A percentile compares a stretch with the other conserved stretches of the same genome.
Evolutionary conservation across 257 asterid species (phyloP).

Genomic region (Lithospermum erythrorhizon): DNA sequence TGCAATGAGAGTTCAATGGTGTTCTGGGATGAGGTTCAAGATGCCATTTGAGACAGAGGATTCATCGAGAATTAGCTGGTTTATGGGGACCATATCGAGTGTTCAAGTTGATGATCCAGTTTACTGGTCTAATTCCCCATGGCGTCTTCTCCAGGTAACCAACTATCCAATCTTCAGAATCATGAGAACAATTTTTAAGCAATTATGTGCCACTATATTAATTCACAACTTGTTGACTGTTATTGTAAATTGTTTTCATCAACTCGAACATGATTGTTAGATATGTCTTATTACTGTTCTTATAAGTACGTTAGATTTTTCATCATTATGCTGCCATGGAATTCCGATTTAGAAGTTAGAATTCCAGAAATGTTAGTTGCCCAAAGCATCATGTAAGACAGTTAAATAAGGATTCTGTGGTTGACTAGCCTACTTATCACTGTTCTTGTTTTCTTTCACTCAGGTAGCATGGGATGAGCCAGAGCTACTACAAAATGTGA

Average conservation of each 20-base stretch:
- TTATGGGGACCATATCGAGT: slow-evolving; percentile 63
- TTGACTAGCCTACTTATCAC: slow-evolving; percentile 1
- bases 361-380: not conserved
- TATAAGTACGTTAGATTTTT: not conserved
- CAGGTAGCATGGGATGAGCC: slow-evolving; percentile 84
- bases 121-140: slow-evolving; percentile 77
- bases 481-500: slow-evolving; percentile 68
- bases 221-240: not conserved
- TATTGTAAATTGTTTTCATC: not conserved
- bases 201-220: too few relatives aligned
- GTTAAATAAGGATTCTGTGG: not conserved
- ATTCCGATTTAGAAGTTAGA: not conserved
- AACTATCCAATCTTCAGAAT: not conserved
- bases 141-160: slow-evolving; percentile 76
- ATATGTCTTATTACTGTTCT: not conserved
- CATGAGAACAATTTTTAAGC: too few relatives aligned
- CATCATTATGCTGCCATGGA: too few relatives aligned
- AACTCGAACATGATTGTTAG: not conserved
- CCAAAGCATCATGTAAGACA: not conserved
- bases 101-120: slow-evolving; percentile 52
- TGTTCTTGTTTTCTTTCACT: slow-evolving; percentile 1
- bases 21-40: slow-evolving; percentile 74
- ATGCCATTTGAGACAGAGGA: slow-evolving; percentile 84
- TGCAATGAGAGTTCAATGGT: slow-evolving; percentile 61
- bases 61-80: slow-evolving; percentile 77